Base-by-base conservation (phyloP, 2,329 filamentous ascomycete genomes). In the Cladosporium sp. region DNA sequence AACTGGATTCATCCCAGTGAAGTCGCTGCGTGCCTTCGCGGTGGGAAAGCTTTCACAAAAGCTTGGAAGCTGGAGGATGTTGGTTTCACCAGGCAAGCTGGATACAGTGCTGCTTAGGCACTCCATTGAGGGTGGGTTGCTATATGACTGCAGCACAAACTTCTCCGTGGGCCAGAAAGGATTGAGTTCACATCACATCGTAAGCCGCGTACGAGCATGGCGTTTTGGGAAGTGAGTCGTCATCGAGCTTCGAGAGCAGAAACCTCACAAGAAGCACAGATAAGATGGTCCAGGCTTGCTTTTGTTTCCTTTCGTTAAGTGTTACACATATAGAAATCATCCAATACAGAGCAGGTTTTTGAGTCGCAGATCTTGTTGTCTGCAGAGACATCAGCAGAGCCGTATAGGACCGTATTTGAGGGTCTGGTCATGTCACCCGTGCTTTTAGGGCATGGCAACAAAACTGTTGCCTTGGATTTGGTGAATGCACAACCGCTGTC, bases 1-100 rank as follows among this genome's bases (percentile, higher is more conserved):
- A 62, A 60, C 28, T 62, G 52, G 59, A 58, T 64, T 15, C 67
- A 69, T 43, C 66, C 67, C 8, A 60, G 61, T 12, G 60, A 66
- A 40, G 63, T 67, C 11, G 60, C 57, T 3, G 47, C 56, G 7
- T 36, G n/a, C 17, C 19, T 52, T 15, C 47, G 56, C 20, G 45
- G 56, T 15, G 56, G 56, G 7, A 51, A 52, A 30, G 56, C 56
- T 8, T 59, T 59, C 30, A 52, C 28, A 3, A 59, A 59, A 3
- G 56, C 47, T 25, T 59, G 56, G 56, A 59, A 52, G 34, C 20
- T 59, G 38, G 56, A 59, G 12, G 50, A 59, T 1, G 56, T 59
- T 19, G 56, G 49, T 19, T 39, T 19, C 0, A 5, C 14, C 3
- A 30, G 40, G 5, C 19, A 25, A 12, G 42, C 8, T 7, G 20